These are phyloP conservation scores for Lasiosphaeriaceae sp. DNA, from an alignment of 495 filamentous ascomycete species.

Conservation along the genomic window DNA sequence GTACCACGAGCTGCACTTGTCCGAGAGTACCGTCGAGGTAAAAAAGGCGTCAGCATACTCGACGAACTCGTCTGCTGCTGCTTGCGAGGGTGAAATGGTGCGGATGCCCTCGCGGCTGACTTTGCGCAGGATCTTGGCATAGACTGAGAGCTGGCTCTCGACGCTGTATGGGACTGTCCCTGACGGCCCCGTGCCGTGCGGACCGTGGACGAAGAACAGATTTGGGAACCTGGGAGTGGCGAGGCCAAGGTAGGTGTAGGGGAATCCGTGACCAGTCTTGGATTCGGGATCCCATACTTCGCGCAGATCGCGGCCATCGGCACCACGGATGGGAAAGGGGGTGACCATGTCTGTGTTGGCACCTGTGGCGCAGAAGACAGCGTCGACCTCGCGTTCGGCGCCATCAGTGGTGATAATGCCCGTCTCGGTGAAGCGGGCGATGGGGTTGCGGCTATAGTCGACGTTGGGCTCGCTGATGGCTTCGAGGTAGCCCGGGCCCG, in stretches of 20 bases:
- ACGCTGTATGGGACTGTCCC: conserved; percentile 52
- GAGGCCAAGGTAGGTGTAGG: conserved; percentile 62
- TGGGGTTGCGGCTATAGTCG: conserved; percentile 50
- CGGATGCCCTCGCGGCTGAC: conserved; percentile 59
- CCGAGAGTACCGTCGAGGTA: conserved; percentile 55
- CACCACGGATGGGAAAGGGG: conserved; percentile 53
- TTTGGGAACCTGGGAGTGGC: conserved; percentile 65
- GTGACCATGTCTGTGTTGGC: conserved; percentile 57
- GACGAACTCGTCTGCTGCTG: conserved; percentile 60
- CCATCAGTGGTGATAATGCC: conserved; percentile 56
- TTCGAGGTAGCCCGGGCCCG: conserved; percentile 69
- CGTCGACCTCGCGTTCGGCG: conserved; percentile 48
- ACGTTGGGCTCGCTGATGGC: conserved; percentile 62
- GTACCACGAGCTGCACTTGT: conserved; percentile 67
- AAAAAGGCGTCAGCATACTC: conserved; percentile 61
- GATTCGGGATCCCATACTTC: conserved; percentile 37
- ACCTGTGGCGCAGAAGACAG: conserved; percentile 66
- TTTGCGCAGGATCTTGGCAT: conserved; percentile 63
- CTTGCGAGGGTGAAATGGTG: conserved; percentile 48
- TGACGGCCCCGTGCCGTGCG: conserved; percentile 49
- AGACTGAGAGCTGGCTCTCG: conserved; percentile 55
- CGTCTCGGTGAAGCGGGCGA: conserved; percentile 53
- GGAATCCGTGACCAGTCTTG: conserved; percentile 49
- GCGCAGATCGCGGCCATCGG: conserved; percentile 46
- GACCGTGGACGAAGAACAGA: conserved; percentile 56